Evolutionary conservation across 2,329 filamentous ascomycete species (phyloP).

Genomic region (Epichloe aotearoae): DNA sequence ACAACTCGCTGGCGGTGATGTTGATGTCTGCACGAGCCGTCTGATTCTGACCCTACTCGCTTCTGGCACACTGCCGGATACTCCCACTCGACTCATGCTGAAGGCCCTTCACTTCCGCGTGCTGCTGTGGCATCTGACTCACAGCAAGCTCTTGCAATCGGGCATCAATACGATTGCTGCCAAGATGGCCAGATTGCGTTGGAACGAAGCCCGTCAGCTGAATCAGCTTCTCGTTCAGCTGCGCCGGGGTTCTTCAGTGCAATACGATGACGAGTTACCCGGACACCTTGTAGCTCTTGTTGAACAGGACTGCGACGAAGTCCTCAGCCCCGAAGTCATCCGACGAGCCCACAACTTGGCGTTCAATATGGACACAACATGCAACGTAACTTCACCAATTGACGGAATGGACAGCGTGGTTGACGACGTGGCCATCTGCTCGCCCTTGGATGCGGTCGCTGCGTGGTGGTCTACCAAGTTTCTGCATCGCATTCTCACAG

Average conservation of each 20-base stretch:
- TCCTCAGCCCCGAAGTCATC: conserved; percentile 63
- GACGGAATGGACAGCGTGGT: conserved; percentile 72
- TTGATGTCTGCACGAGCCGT: conserved; percentile 77
- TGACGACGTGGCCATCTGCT: conserved; percentile 72
- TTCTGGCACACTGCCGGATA: conserved; percentile 74
- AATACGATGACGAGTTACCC: conserved; percentile 50
- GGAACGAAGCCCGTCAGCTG: conserved; percentile 66
- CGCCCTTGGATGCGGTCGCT: conserved; percentile 77
- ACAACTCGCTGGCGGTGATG: conserved; percentile 80
- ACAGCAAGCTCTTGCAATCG: conserved; percentile 49
- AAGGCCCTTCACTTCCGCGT: conserved; percentile 88
- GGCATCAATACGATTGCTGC: conserved; percentile 57
- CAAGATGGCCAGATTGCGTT: conserved; percentile 61
- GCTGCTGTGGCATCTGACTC: conserved; percentile 65
- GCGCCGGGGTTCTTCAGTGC: conserved; percentile 26
- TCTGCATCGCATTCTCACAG: conserved; percentile 55
- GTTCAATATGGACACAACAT: conserved; percentile 66
- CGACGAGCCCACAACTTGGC: conserved; percentile 83
- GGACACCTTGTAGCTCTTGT: conserved; percentile 65
- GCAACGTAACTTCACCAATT: conserved; percentile 49
- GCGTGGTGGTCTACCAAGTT: conserved; percentile 77
- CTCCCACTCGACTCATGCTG: conserved; percentile 73
- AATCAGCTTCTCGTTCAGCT: conserved; percentile 32
- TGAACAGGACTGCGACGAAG: conserved; percentile 67
- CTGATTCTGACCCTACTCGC: conserved; percentile 77